Conservation (phyloP, 805 yeast genomes). For the Naumovozyma castellii region DNA sequence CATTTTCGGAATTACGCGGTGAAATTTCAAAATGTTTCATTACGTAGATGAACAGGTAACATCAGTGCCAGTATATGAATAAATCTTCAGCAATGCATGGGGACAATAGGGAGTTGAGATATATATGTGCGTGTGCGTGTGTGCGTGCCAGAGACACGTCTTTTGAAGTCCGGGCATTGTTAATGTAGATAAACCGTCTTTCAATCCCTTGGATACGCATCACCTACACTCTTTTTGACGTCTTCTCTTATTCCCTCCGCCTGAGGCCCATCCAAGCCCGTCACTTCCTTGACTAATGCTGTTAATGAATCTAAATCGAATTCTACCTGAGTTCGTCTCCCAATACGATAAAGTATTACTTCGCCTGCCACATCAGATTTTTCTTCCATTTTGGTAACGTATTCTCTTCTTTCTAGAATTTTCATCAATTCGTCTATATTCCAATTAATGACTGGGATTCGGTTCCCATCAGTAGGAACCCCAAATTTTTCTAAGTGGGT, state of each 20-base stretch:
- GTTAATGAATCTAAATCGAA: slow-evolving; percentile 17
- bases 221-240: slow-evolving; percentile 19
- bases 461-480: slow-evolving; percentile 20
- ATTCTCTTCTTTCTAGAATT: slow-evolving; percentile 17
- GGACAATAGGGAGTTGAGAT: too few relatives aligned
- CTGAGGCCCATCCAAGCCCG: slow-evolving; percentile 14
- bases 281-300: slow-evolving; percentile 12
- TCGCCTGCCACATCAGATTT: slow-evolving; percentile 19
- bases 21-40: too few relatives aligned
- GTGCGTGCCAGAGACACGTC: too few relatives aligned
- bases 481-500: slow-evolving; percentile 18
- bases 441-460: slow-evolving; percentile 19
- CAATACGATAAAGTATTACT: slow-evolving; percentile 17
- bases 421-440: slow-evolving; percentile 19
- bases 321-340: slow-evolving; percentile 23
- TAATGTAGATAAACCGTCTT: too few relatives aligned
- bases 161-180: too few relatives aligned
- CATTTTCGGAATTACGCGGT: too few relatives aligned
- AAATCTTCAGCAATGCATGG: too few relatives aligned
- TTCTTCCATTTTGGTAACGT: slow-evolving; percentile 17
- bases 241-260: slow-evolving; percentile 11
- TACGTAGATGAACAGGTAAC: too few relatives aligned
- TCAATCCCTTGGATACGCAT: slow-evolving; percentile 17
- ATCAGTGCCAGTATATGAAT: too few relatives aligned
- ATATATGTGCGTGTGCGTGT: too few relatives aligned